These are phyloP conservation scores for Alternaria sp. DNA, from an alignment of 2,329 filamentous ascomycete species.

Conservation along the genomic window DNA sequence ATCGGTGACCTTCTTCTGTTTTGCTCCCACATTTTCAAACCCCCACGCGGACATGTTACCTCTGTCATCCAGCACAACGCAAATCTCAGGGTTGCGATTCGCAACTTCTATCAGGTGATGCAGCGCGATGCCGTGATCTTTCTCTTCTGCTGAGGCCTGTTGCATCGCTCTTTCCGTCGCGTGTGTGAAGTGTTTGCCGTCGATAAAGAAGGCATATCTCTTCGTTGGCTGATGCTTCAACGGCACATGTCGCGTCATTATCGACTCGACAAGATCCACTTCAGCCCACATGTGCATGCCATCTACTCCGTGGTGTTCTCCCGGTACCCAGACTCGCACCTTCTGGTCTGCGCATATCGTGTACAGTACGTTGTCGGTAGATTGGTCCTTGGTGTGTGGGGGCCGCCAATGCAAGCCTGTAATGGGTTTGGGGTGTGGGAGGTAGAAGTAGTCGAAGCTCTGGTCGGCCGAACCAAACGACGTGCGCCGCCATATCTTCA, in stretches of 20 bases:
- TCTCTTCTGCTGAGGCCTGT: conserved; percentile 64
- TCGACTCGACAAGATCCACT: conserved; percentile 77
- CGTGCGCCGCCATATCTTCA: conserved; percentile 91
- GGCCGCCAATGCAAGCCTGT: conserved; percentile 86
- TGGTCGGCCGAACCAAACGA: conserved; percentile 84
- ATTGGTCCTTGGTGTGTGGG: conserved; percentile 78
- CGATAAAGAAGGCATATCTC: conserved; percentile 81
- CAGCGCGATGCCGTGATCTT: conserved; percentile 73
- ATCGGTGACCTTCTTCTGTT: conserved; percentile 68
- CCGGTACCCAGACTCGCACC: conserved; percentile 83
- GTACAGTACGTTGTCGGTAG: conserved; percentile 85
- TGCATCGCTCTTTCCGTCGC: conserved; percentile 81
- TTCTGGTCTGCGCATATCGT: conserved; percentile 84
- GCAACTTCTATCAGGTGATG: conserved; percentile 87
- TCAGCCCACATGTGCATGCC: conserved; percentile 81
- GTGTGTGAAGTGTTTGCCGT: conserved; percentile 78
- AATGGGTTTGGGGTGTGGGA: conserved; percentile 83
- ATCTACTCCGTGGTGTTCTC: conserved; percentile 74
- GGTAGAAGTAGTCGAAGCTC: conserved; percentile 88
- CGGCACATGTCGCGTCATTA: conserved; percentile 64
- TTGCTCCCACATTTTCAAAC: conserved; percentile 82
- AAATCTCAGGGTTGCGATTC: conserved; percentile 85
- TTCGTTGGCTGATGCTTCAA: conserved; percentile 53
- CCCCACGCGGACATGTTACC: conserved; percentile 94
- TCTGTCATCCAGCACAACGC: conserved; percentile 81